Percentiles rank a stretch among this genome's conserved stretches.
Conservation (phyloP, 305 asterid species). For the Solanum hybrid region DNA sequence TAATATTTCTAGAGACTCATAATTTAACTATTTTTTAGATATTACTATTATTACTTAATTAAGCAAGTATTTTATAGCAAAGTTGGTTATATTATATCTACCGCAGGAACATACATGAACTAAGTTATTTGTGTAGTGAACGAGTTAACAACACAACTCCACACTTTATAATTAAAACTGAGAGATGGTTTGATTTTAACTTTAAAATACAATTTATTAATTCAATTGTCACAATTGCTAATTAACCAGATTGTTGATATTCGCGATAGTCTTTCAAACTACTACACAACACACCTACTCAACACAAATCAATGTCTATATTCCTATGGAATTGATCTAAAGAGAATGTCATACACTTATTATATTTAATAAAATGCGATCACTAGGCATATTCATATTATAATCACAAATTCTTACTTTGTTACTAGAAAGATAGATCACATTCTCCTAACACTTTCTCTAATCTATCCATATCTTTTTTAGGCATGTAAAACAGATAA, state of each 20-base stretch:
- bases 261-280: background rate
- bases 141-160: background rate
- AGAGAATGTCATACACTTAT: background rate
- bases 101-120: background rate
- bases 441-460: background rate
- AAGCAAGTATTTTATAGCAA: too few species aligned
- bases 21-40: too few species aligned
- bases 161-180: background rate
- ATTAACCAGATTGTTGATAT: background rate
- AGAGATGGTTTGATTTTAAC: background rate
- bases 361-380: background rate
- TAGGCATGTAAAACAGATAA: too few species aligned
- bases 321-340: background rate
- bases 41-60: background rate
- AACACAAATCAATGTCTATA: background rate
- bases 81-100: too few species aligned
- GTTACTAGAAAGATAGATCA: background rate
- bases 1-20: background rate
- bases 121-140: background rate
- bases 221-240: background rate
- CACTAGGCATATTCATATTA: background rate
- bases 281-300: background rate
- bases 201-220: background rate
- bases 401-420: background rate
- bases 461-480: background rate